A percentile compares a stretch with the other conserved stretches of the same genome.
phyloP scores from a whole-genome alignment of 2,329 filamentous ascomycete species.

The Hortaea werneckii region DNA sequence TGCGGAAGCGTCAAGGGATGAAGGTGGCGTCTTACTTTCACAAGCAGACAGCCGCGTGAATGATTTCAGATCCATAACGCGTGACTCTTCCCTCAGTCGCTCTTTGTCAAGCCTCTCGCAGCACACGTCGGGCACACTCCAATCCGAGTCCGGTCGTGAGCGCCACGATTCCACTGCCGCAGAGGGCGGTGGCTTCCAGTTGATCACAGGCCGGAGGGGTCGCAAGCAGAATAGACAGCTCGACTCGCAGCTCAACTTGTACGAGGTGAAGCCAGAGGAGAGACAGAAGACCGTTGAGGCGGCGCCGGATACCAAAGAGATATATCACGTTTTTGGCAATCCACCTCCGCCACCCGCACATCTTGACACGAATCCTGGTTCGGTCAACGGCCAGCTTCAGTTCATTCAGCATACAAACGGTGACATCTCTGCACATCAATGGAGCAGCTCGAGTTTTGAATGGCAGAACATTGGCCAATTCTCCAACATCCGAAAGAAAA shows the following conservation, averaged over 20 bases:
- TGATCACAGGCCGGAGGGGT: conserved; percentile 19
- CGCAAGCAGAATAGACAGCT: conserved; percentile 2
- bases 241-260: conserved; percentile 11
- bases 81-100: conserved; percentile 15
- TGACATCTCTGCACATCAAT: conserved; percentile 39
- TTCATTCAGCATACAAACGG: conserved; percentile 40
- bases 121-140: conserved; percentile 10
- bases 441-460: conserved; percentile 29
- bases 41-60: conserved; percentile 17
- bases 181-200: conserved; percentile 20
- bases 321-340: conserved; percentile 31
- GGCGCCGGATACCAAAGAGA: conserved; percentile 21
- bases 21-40: neutral
- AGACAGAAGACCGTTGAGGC: conserved; percentile 23
- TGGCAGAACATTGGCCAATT: conserved; percentile 39
- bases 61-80: conserved; percentile 18
- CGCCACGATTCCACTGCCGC: conserved; percentile 10
- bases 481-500: conserved; percentile 30
- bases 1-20: conserved; percentile 3
- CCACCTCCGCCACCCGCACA: conserved; percentile 32
- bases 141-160: conserved; percentile 8
- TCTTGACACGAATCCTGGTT: conserved; percentile 24
- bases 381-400: conserved; percentile 32
- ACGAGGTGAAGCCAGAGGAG: conserved; percentile 19
- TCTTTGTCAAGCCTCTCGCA: conserved; percentile 20